These are phyloP conservation scores for Stromatinia cepivora DNA, from an alignment of 2,329 filamentous ascomycete species.

Conservation along the genomic window DNA sequence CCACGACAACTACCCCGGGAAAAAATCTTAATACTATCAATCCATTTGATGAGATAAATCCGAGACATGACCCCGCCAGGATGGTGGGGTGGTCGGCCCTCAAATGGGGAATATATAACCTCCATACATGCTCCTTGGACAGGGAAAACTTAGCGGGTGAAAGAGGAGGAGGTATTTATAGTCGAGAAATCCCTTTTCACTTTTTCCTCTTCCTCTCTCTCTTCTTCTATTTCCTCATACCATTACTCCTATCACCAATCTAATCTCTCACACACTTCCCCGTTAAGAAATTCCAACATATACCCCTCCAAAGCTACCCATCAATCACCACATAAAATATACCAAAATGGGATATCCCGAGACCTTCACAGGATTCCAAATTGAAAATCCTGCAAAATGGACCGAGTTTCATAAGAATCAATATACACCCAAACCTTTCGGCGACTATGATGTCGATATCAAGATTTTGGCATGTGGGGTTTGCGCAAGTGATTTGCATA, in stretches of 20 bases:
- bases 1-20: not conserved
- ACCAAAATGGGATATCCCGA: conserved; percentile 50
- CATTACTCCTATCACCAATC: not conserved
- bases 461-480: conserved; percentile 81
- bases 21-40: not conserved
- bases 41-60: conserved; percentile 6
- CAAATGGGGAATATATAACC: not conserved
- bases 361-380: conserved; percentile 62
- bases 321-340: not conserved
- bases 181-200: not conserved
- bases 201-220: not conserved
- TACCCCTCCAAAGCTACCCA: not conserved
- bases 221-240: conserved; percentile 5
- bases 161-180: conserved; percentile 19
- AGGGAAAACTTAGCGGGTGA: not conserved
- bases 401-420: conserved; percentile 46
- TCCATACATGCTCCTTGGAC: not conserved
- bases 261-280: not conserved
- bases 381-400: conserved; percentile 42
- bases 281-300: not conserved
- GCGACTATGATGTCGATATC: conserved; percentile 83
- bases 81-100: not conserved
- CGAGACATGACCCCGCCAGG: not conserved
- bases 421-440: conserved; percentile 83
- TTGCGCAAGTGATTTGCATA: conserved; percentile 72